Conservation (phyloP, 345 rosid genomes). For the Gossypium mustelinum region DNA sequence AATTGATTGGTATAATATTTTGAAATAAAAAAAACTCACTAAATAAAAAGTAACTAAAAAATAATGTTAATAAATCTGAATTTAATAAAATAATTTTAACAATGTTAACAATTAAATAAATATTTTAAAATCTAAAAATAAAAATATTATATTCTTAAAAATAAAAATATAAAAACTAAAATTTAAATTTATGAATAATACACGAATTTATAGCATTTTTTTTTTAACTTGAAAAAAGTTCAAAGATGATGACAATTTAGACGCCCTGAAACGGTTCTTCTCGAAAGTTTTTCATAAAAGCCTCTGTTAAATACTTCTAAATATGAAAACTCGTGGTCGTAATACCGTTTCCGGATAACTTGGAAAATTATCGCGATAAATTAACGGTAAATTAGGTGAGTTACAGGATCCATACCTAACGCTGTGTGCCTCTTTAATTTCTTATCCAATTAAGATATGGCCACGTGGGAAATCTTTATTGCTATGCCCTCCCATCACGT, state of each 20-base stretch:
- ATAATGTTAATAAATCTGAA: too few relatives aligned
- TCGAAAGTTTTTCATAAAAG: neutral
- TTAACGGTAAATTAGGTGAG: neutral
- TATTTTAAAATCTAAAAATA: too few relatives aligned
- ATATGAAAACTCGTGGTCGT: neutral
- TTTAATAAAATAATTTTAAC: too few relatives aligned
- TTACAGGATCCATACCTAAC: neutral
- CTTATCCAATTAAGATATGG: neutral
- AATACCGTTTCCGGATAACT: neutral
- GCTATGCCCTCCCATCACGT: neutral
- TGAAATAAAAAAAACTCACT: too few relatives aligned
- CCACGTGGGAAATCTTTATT: neutral
- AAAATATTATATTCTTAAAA: too few relatives aligned
- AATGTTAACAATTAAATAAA: too few relatives aligned
- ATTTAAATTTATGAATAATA: too few relatives aligned
- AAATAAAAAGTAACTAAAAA: too few relatives aligned
- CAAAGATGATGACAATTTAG: neutral
- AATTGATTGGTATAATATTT: too few relatives aligned
- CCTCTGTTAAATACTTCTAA: neutral
- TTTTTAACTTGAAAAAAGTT: too few relatives aligned
- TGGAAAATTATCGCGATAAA: conserved; percentile 4
- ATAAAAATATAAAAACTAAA: too few relatives aligned
- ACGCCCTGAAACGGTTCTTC: neutral
- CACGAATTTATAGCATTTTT: too few relatives aligned
- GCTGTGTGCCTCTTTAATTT: neutral